These are phyloP conservation scores for Elsinoe batatas DNA, from an alignment of 2,329 filamentous ascomycete genomes.

Conservation along the genomic window DNA sequence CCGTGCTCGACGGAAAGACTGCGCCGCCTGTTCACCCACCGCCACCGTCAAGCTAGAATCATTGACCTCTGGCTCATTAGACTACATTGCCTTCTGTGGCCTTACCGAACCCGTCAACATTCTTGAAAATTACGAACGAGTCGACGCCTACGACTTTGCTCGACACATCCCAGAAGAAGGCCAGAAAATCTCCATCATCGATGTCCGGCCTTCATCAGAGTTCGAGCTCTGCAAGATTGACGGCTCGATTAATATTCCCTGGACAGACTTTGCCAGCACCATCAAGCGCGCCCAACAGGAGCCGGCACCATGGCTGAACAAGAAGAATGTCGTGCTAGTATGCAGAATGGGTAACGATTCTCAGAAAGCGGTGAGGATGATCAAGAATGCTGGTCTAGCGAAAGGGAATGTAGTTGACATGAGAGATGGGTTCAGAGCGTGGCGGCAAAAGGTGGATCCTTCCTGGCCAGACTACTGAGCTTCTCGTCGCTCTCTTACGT, in stretches of 20 bases:
- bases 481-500: neutral
- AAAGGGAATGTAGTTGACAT: constrained; percentile 61
- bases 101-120: constrained; percentile 45
- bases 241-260: constrained; percentile 66
- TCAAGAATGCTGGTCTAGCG: constrained; percentile 52
- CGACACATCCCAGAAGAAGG: constrained; percentile 20
- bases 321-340: constrained; percentile 53
- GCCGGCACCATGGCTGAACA: constrained; percentile 28
- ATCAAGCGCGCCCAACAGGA: constrained; percentile 21
- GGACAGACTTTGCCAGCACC: constrained; percentile 42
- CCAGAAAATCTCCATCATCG: constrained; percentile 53
- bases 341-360: constrained; percentile 73
- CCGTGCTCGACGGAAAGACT: constrained; percentile 57
- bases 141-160: constrained; percentile 55
- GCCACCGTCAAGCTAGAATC: constrained; percentile 54
- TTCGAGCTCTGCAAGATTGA: constrained; percentile 70
- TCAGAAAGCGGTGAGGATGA: constrained; percentile 55
- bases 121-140: constrained; percentile 54
- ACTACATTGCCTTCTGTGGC: constrained; percentile 84
- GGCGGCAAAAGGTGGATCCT: constrained; percentile 58
- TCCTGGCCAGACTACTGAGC: constrained; percentile 48
- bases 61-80: constrained; percentile 56
- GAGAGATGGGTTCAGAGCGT: constrained; percentile 59
- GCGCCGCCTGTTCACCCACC: constrained; percentile 62
- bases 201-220: constrained; percentile 76